Evolutionary conservation across 2,329 filamentous ascomycete species (phyloP), one percentile per base, ranked within the genome.

Genomic region (Niveomyces coronatus): DNA sequence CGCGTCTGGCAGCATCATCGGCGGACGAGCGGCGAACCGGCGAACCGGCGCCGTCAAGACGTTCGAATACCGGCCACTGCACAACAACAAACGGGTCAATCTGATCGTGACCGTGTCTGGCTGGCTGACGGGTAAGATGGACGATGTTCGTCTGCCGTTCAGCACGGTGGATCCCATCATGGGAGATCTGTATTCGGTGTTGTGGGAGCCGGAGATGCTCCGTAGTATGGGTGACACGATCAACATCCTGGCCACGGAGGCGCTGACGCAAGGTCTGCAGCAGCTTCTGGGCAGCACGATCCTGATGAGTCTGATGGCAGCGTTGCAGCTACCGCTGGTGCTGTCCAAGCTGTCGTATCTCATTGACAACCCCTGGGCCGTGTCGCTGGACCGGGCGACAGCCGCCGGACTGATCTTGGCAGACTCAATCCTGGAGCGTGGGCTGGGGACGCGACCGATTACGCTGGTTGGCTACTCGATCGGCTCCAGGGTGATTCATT

Each of bases 191-290:
- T 98, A 98, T 63, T 95, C 89, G 1, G 81, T 98, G 9, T 68
- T 93, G 42, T 98, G 91, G 88, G 91, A 98, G 59, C 93, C 91
- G 3, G 91, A 98, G 55, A 94, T 98, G 88, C 72, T 98, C 54
- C 82, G 79, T 50, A 94, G 86, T 60, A 98, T 95, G 81, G 91
- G 91, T 74, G 85, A 91, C 56, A 98, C 91, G 31, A 96, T 98
- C 53, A 95, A 95, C 52, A 96, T 98, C 61, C 68, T 98, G 46
- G 91, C 91, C 41, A 98, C 91, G 23, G 91, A 98, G 84, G 91
- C 91, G 51, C 76, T 98, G 44, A 95, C 91, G 0, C 86, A 94
- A 72, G 88, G 89, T 45, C 74, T 98, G 20, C 91, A 98, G 64
- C 91, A 96, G 71, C 79, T 96, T 7, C 70, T 98, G 10, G 91